A percentile compares a stretch with the other conserved stretches of the same genome.
Evolutionary conservation across 2,329 filamentous ascomycete genomes (phyloP).

Genomic region (Cladosporium sp.): DNA sequence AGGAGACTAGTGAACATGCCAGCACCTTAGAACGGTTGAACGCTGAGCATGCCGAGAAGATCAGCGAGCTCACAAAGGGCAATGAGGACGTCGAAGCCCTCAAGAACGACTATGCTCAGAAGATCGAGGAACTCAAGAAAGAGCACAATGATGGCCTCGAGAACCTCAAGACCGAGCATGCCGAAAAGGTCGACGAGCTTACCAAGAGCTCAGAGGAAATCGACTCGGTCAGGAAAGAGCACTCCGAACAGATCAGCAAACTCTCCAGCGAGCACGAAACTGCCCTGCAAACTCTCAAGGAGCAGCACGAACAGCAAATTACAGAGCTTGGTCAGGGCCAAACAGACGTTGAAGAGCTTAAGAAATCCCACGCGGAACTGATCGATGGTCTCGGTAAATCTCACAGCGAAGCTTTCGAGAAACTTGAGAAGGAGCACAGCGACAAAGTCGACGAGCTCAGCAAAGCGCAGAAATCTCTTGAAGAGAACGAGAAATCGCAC

Average conservation of each 20-base stretch:
- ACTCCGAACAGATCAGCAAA: background rate
- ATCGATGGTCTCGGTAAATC: conserved; percentile 7
- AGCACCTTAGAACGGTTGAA: background rate
- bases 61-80: conserved; percentile 1
- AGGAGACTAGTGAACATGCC: conserved; percentile 1
- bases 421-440: conserved; percentile 13
- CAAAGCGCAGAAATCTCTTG: background rate
- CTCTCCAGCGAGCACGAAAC: conserved; percentile 4
- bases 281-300: conserved; percentile 11
- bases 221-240: background rate
- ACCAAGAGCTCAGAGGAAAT: background rate
- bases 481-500: background rate
- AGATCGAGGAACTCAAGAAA: conserved; percentile 6
- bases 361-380: conserved; percentile 10
- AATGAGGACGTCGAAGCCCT: conserved; percentile 2
- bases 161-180: conserved; percentile 14
- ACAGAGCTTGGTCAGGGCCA: background rate
- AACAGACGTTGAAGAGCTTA: background rate
- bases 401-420: conserved; percentile 14
- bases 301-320: conserved; percentile 1
- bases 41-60: conserved; percentile 5
- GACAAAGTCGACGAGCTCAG: background rate
- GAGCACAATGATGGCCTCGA: conserved; percentile 15
- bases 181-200: background rate
- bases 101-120: conserved; percentile 10